Base-by-base conservation (phyloP, 805 yeast genomes). In the Nakazawaea anatomiae region DNA sequence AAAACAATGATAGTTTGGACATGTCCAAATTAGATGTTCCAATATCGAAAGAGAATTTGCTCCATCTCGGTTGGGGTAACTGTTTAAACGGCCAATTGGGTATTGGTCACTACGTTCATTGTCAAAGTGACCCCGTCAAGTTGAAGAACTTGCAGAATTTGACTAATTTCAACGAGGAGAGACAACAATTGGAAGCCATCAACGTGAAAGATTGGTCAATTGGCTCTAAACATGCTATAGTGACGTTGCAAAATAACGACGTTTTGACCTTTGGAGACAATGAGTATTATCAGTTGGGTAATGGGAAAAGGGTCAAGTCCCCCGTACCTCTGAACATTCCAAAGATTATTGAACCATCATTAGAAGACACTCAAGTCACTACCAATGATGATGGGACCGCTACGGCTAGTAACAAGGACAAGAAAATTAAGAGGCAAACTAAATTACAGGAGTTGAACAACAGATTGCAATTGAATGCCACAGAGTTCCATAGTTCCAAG, bases 51-150 rank as follows among this genome's bases (percentile, higher is more conserved):
- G 63, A 62, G 32, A 66, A 69, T 27, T 48, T 77, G 4, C 64
- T 63, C 18, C 68, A 70, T 45, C 72, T 85, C 56, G 74, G 89
- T 3, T 84, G 90, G 71, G 99, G 99, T 25, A 82, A 83, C 60
- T 96, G 97, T 5, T 64, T 85, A 48, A 76, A 79, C 59, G 99
- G 98, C 14, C 95, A 89, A 67, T 72, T 90, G 50, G 99, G 97
- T 28, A 77, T 79, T 43, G 89, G 89, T 12, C 75, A 83, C 51
- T 90, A 75, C 64, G 69, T 84, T 36, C 96, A 90, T 64, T 83
- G 87, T 14, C 87, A 83, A 60, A 70, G 79, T 18, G 75, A 75
- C 44, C 96, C 97, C 6, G 69, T 77, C 18, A 77, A 77, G 42
- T 63, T 91, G 53, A 75, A 76, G 57, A 60, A 74, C 1, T 63